These are phyloP conservation scores for Fennellomyces sp. DNA, from an alignment of 371 early-diverging fungal genomes.

Conservation along the genomic window DNA sequence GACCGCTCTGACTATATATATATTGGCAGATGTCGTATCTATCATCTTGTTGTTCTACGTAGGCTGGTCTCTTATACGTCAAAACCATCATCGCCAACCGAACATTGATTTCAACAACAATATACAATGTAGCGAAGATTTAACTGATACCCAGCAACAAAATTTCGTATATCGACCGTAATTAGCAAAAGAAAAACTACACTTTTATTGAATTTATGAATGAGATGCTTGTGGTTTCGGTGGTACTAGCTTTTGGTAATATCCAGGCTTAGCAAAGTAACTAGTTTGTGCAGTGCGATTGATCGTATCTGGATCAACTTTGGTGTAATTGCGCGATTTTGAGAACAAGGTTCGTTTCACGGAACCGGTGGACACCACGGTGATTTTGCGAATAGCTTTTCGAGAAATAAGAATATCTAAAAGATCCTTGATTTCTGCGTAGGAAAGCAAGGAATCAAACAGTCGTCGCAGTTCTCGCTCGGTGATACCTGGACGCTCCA, in stretches of 20 bases:
- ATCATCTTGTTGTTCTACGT: background rate
- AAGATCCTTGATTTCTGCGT: constrained; percentile 25
- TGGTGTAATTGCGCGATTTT: constrained; percentile 1
- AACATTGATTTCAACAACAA: background rate
- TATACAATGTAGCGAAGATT: background rate
- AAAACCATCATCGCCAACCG: background rate
- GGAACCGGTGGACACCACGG: background rate
- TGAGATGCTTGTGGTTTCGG: background rate
- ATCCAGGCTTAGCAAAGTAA: constrained; percentile 11
- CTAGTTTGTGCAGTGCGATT: constrained; percentile 8
- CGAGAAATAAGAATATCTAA: constrained; percentile 18
- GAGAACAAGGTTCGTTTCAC: constrained; percentile 11
- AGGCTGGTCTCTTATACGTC: background rate
- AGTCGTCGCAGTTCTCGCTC: constrained; percentile 18
- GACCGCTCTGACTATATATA: background rate
- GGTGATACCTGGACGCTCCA: constrained; percentile 34
- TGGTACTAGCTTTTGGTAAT: constrained; percentile 6
- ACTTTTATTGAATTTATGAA: background rate
- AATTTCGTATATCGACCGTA: background rate
- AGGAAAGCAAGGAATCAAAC: constrained; percentile 6
- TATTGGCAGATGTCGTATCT: background rate
- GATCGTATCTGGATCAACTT: background rate
- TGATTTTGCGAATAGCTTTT: constrained; percentile 13
- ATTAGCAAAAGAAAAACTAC: too few relatives aligned
- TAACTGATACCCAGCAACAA: background rate